Base-by-base conservation (phyloP, 1,284 basidiomycete species). In the Hemileccinum hortonii region DNA sequence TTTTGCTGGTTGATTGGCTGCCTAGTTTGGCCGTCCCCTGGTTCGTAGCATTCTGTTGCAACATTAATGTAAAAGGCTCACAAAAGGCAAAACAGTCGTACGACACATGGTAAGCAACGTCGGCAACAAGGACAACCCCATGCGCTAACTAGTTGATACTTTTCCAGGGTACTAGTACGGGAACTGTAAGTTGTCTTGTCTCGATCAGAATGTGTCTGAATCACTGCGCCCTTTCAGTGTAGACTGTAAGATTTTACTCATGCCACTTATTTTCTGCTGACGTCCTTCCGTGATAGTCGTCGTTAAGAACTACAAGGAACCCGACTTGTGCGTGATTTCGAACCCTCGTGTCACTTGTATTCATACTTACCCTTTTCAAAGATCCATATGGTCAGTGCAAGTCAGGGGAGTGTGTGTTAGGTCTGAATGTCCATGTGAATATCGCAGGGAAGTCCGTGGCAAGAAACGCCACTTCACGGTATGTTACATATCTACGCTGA, bases 391-490 rank as follows among this genome's bases (percentile, higher is more conserved):
- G 87, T 86, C 70, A 71, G 82, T 74, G 36, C 57, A 58, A 51
- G 36, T 45, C 54, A 60, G 47, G 58, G 52, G 51, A 56, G 46
- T 47, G 43, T 61, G 55, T 67, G 39, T 61, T 40, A 44, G 30
- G 32, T 58, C 57, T 59, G 45, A 60, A 58, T 53, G 41, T 58
- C 49, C 40, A 30, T 55, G 43, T 49, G 49, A 37, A 49, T 55
- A 74, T 42, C 53, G 16, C 61, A 91, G 90, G 91, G 92, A 94
- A 72, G 92, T 94, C 14, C 78, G 92, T 53, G 86, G 87, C 54
- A 81, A 83, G 64, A 81, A 87, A 66, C 83, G 89, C 54, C 84
- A 96, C 67, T 97, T 95, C 62, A 88, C 87, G 43, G 87, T 88
- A 56, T 52, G 83, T 72, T n/a, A 38, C 26, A 29, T 21, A 4